Evolutionary conservation across 1,139 yeast genomes (phyloP).

Genomic region (Protomyces inouyei): DNA sequence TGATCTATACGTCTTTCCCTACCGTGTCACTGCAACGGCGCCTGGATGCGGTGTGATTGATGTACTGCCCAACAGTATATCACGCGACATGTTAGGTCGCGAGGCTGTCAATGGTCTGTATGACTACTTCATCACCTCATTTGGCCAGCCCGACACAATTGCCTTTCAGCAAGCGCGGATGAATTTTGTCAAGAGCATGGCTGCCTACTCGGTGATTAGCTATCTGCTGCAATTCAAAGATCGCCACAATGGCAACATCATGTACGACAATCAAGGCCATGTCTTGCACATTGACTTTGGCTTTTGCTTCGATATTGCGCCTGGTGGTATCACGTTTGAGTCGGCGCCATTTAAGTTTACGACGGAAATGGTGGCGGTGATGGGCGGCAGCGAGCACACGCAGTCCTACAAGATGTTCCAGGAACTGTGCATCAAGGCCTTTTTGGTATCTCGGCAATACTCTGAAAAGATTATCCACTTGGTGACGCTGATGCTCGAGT

Average conservation of each 20-base stretch:
- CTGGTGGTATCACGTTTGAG: constrained; percentile 97
- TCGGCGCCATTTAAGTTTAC: constrained; percentile 96
- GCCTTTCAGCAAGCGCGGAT: constrained; percentile 88
- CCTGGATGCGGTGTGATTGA: constrained; percentile 99
- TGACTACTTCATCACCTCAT: constrained; percentile 85
- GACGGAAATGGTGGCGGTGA: constrained; percentile 89
- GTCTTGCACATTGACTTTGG: constrained; percentile 96
- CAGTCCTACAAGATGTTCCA: constrained; percentile 93
- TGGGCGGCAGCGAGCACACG: constrained; percentile 82
- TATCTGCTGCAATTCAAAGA: constrained; percentile 92
- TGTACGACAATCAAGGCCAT: constrained; percentile 96
- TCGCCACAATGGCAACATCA: constrained; percentile 96
- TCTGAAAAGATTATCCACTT: constrained; percentile 81
- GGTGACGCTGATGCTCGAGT: constrained; percentile 87
- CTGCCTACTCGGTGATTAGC: constrained; percentile 92
- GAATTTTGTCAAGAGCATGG: constrained; percentile 87
- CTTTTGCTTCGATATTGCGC: constrained; percentile 96
- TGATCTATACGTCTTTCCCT: constrained; percentile 85
- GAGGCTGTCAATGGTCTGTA: constrained; percentile 97
- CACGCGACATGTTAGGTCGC: constrained; percentile 97
- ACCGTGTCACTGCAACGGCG: constrained; percentile 95
- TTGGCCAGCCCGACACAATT: constrained; percentile 86
- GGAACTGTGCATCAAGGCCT: constrained; percentile 90
- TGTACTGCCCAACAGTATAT: constrained; percentile 87
- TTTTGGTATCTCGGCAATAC: constrained; percentile 81